phyloP scores from a whole-genome alignment of 2,329 filamentous ascomycete species.

The Trichothecium sympodiale region DNA sequence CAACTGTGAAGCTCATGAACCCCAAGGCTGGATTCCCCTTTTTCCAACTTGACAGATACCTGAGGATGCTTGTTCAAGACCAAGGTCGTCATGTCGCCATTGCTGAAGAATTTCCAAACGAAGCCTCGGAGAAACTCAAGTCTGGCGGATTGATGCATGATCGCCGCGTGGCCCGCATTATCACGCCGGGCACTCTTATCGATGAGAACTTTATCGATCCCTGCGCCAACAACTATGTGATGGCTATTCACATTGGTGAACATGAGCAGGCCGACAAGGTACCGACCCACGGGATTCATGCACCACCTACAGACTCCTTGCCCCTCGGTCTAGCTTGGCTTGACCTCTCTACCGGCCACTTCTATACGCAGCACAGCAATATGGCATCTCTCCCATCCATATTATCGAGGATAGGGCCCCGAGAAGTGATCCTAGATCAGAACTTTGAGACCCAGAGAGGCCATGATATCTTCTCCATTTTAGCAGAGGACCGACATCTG shows the following conservation, averaged over 20 bases:
- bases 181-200: conserved; percentile 91
- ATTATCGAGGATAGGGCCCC: conserved; percentile 70
- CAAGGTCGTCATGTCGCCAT: conserved; percentile 85
- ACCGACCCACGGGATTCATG: neutral
- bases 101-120: conserved; percentile 81
- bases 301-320: conserved; percentile 9
- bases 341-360: conserved; percentile 89
- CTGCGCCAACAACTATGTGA: conserved; percentile 83
- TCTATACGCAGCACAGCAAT: conserved; percentile 71
- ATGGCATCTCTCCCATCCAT: conserved; percentile 65
- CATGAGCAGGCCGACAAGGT: neutral
- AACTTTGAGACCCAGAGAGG: conserved; percentile 44
- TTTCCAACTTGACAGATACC: conserved; percentile 82
- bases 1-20: neutral
- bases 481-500: conserved; percentile 65
- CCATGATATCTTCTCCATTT: conserved; percentile 52
- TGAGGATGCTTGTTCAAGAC: conserved; percentile 89
- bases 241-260: conserved; percentile 56
- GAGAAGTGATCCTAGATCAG: conserved; percentile 73
- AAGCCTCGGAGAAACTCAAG: conserved; percentile 57
- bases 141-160: conserved; percentile 74
- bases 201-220: conserved; percentile 97
- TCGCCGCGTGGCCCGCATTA: conserved; percentile 71
- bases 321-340: conserved; percentile 80
- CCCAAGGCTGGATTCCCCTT: conserved; percentile 79